phyloP scores from a whole-genome alignment of 495 filamentous ascomycete species.

The Evansstolkia leycettana region DNA sequence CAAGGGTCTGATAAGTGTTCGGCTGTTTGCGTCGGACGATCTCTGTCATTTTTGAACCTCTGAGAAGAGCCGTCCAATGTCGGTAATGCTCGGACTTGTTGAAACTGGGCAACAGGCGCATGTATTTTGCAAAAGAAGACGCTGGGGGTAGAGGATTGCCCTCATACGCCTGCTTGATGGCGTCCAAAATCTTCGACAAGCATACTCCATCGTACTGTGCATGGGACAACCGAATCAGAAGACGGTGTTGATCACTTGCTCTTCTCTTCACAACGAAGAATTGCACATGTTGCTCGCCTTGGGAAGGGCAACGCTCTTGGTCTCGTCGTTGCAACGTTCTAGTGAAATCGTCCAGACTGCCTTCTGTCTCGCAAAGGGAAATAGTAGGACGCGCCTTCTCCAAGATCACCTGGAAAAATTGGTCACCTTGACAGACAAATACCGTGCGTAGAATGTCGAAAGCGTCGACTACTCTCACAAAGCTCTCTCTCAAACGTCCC shows the following conservation, averaged over 20 bases:
- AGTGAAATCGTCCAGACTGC: constrained; percentile 37
- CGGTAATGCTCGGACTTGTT: constrained; percentile 43
- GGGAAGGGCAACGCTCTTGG: constrained; percentile 36
- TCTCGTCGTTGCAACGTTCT: constrained; percentile 34
- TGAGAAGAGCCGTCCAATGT: constrained; percentile 30
- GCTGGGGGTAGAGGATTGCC: constrained; percentile 29
- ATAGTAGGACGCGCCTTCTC: constrained; percentile 40
- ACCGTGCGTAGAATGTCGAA: constrained; percentile 63
- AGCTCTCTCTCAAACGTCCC: constrained; percentile 30
- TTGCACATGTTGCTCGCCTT: constrained; percentile 53
- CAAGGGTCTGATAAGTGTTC: constrained; percentile 25
- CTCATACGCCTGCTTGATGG: constrained; percentile 40
- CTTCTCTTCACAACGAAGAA: constrained; percentile 45
- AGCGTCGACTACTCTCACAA: constrained; percentile 30
- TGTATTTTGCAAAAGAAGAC: constrained; percentile 47
- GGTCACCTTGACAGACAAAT: constrained; percentile 44
- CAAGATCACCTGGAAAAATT: constrained; percentile 51
- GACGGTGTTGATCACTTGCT: constrained; percentile 36
- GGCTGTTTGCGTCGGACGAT: constrained; percentile 25
- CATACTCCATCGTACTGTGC: constrained; percentile 67
- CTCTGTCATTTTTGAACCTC: constrained; percentile 34
- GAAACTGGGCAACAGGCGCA: constrained; percentile 33
- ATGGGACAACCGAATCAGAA: constrained; percentile 57
- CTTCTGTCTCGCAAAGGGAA: constrained; percentile 40
- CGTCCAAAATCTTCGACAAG: constrained; percentile 46